Conservation (phyloP, 2,329 filamentous ascomycete genomes). For the Biscogniauxia mediterranea region DNA sequence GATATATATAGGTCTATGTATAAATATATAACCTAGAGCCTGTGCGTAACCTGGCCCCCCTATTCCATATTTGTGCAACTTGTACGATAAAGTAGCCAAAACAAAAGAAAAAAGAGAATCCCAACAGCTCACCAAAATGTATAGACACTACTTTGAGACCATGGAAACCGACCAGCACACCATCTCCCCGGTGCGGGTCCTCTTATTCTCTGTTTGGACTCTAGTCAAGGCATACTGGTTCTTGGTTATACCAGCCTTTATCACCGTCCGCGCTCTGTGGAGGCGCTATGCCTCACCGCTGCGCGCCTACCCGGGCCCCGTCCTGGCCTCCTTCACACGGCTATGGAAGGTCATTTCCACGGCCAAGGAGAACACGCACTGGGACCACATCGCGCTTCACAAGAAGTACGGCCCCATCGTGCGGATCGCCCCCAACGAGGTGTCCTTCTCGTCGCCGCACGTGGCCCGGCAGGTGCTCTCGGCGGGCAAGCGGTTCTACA, state of each 20-base stretch:
- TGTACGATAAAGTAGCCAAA: not conserved
- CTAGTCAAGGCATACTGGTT: constrained; percentile 34
- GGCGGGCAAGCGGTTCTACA: constrained; percentile 51
- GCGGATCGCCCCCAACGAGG: constrained; percentile 48
- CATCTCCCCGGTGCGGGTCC: constrained; percentile 27
- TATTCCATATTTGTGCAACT: constrained; percentile 1
- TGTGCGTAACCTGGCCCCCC: not conserved
- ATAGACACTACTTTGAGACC: constrained; percentile 7
- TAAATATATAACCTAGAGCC: constrained; percentile 1
- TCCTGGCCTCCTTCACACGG: constrained; percentile 32
- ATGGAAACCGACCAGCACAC: constrained; percentile 25
- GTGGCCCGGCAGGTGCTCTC: constrained; percentile 45
- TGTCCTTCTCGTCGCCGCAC: constrained; percentile 46
- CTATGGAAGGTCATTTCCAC: constrained; percentile 43
- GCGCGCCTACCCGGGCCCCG: constrained; percentile 29
- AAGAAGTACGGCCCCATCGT: constrained; percentile 46
- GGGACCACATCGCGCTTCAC: constrained; percentile 45
- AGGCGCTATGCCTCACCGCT: constrained; percentile 35
- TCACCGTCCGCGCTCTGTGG: constrained; percentile 30
- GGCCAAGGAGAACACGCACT: constrained; percentile 39
- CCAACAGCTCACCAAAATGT: constrained; percentile 7
- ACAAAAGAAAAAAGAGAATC: not conserved
- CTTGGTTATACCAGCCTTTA: constrained; percentile 29
- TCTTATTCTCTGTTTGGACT: constrained; percentile 31
- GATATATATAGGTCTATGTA: not conserved